Evolutionary conservation across 176 grass and related monocot genomes (phyloP), one percentile per base, ranked within the genome.

Genomic region (Aechmea fasciata): DNA sequence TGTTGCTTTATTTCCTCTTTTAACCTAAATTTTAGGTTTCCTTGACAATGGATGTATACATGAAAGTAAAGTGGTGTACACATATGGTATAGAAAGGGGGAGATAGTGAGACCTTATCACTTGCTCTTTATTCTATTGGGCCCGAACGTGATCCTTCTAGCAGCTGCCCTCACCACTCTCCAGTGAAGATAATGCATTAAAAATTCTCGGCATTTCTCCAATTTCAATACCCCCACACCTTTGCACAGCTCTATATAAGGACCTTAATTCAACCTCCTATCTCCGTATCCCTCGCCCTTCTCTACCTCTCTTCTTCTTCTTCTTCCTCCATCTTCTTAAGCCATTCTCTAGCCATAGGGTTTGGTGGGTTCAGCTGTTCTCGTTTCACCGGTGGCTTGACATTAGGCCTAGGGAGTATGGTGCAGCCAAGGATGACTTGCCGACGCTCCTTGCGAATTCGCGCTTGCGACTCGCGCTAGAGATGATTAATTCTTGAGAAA

Each of bases 351-450:
- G 5, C 33, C 5, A 41, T 41, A 41, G 33, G 33, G 5, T 41
- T 65, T 54, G 67, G 19, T 19, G 19, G 68, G 0, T n/a, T 10
- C 9, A 15, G 11, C 59, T 20, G 11, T 48, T n/a, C 0, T 13
- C 2, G 9, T 33, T 81, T 89, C 81, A 80, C 75, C 73, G 11
- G 52, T 67, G 50, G 91, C 84, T 83, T 84, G 47, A 70, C 91
- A 90, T 90, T 80, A 72, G 91, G 79, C 48, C 78, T 57, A 57
- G 81, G 87, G 57, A 73, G 75, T 77, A 87, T 85, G 83, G 29
- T 85, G 87, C 91, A 96, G 91, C 91, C 91, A 96, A 96, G 91
- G 91, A 96, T 96, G 91, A 96, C 91, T 96, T 96, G 91, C 91
- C 91, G 91, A 81, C 77, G 61, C 33, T 68, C 3, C 65, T 6